Evolutionary conservation across 2,329 filamentous ascomycete genomes (phyloP).

Genomic region (Aspergillus sp.): DNA sequence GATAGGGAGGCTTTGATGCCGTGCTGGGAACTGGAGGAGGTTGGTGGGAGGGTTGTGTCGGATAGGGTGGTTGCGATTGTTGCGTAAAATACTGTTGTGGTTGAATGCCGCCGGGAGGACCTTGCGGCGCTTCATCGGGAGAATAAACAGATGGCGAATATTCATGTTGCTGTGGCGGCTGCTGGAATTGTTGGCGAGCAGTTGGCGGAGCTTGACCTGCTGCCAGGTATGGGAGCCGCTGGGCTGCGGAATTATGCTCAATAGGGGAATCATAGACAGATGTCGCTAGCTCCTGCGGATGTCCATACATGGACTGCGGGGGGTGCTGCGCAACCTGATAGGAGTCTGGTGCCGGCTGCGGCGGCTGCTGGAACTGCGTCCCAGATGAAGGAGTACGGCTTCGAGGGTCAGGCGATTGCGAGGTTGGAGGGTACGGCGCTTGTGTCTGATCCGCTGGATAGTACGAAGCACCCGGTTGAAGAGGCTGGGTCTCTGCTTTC

Average conservation of each 20-base stretch:
- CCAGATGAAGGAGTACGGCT: conserved; percentile 24
- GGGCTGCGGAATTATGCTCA: conserved; percentile 23
- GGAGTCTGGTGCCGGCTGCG: conserved; percentile 42
- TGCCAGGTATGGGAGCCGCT: conserved; percentile 26
- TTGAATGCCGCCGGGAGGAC: conserved; percentile 9
- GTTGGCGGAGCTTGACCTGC: conserved; percentile 16
- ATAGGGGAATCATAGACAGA: conserved; percentile 69
- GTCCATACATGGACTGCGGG: conserved; percentile 59
- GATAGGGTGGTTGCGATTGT: conserved; percentile 25
- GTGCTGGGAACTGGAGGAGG: conserved; percentile 26
- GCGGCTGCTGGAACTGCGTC: conserved; percentile 36
- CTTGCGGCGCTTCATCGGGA: conserved; percentile 18
- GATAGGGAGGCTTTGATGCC: conserved; percentile 23
- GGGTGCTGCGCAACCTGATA: conserved; percentile 41
- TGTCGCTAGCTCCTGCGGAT: conserved; percentile 68
- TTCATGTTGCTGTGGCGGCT: conserved; percentile 24
- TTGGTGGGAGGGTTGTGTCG: conserved; percentile 21
- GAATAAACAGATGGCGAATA: conserved; percentile 35
- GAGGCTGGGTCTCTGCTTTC: conserved; percentile 17
- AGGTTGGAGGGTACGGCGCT: conserved; percentile 30
- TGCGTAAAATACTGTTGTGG: conserved; percentile 4
- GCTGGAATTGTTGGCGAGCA: conserved; percentile 23
- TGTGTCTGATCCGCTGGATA: conserved; percentile 52
- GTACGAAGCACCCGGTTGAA: conserved; percentile 47
- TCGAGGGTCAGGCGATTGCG: conserved; percentile 34